A percentile compares a stretch with the other conserved stretches of the same genome.
These are phyloP conservation scores for Backusella australiensis DNA, from an alignment of 192 early-diverging fungal genomes.

Conservation along the genomic window DNA sequence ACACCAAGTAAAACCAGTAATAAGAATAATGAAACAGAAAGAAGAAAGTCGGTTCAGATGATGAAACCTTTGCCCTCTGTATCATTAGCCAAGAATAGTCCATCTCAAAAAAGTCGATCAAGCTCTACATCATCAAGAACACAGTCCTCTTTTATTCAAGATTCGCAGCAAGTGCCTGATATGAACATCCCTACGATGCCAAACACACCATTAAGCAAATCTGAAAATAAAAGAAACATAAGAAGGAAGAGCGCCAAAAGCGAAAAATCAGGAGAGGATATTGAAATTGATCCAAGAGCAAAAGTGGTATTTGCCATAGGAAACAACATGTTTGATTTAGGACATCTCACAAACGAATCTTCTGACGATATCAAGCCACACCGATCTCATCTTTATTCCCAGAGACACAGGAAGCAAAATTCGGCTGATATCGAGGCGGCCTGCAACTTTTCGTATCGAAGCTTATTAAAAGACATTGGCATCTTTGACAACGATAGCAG, in stretches of 20 bases:
- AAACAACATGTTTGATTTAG: constrained; percentile 40
- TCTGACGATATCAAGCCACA: neutral
- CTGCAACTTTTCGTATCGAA: neutral
- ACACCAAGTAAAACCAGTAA: neutral
- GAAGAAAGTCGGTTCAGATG: neutral
- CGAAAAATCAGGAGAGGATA: constrained; percentile 18
- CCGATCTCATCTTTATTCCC: constrained; percentile 10
- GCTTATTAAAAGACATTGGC: constrained; percentile 15
- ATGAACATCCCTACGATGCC: neutral
- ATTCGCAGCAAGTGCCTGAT: neutral
- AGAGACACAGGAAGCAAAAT: constrained; percentile 11
- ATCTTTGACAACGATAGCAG: neutral
- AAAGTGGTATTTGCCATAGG: constrained; percentile 40
- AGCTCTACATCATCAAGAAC: neutral
- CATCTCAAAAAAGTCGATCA: neutral
- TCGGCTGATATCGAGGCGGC: constrained; percentile 3
- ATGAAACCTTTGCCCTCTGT: neutral
- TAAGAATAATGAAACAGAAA: neutral
- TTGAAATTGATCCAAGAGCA: constrained; percentile 33
- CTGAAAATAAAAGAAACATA: neutral
- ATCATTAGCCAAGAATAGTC: neutral
- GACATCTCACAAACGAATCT: neutral
- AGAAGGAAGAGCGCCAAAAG: neutral
- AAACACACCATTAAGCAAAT: neutral
- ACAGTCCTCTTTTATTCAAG: neutral